Evolutionary conservation across 2,329 filamentous ascomycete genomes (phyloP).

Genomic region (Colletotrichum godetiae): DNA sequence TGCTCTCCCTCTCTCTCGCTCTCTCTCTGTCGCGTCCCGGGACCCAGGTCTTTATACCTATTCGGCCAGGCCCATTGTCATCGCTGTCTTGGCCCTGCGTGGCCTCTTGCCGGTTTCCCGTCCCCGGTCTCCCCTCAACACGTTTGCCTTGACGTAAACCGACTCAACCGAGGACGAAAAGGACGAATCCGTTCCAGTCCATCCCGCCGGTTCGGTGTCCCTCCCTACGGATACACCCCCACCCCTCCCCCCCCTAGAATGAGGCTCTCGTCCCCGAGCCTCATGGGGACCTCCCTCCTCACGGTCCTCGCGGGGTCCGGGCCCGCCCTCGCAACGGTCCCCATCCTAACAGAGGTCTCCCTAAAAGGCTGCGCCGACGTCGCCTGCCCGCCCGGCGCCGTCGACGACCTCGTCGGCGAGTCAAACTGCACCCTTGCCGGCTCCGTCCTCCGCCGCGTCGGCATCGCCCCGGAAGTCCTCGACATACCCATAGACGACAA

Average conservation of each 20-base stretch:
- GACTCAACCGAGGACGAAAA: not conserved
- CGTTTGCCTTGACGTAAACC: not conserved
- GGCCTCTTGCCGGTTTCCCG: not conserved
- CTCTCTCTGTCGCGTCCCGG: not conserved
- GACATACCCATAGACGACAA: slow-evolving; percentile 32
- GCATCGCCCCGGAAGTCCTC: slow-evolving; percentile 33
- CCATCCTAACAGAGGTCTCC: slow-evolving; percentile 33
- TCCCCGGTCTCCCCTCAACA: not conserved
- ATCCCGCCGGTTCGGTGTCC: not conserved
- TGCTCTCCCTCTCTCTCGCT: not conserved
- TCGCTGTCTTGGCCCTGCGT: not conserved
- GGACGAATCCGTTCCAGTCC: not conserved
- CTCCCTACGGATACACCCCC: not conserved
- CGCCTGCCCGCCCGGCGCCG: slow-evolving; percentile 26
- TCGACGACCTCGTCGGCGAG: slow-evolving; percentile 29
- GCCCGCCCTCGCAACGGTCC: slow-evolving; percentile 31
- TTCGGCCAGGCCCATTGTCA: not conserved
- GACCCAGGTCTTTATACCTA: not conserved
- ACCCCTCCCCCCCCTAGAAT: not conserved
- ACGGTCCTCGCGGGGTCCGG: slow-evolving; percentile 31
- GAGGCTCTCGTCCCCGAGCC: slow-evolving; percentile 16
- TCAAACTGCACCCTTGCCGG: slow-evolving; percentile 34
- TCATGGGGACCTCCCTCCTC: slow-evolving; percentile 34
- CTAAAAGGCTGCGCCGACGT: slow-evolving; percentile 30
- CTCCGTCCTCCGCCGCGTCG: slow-evolving; percentile 33